phyloP scores from a whole-genome alignment of 805 yeast species.

The Sugiyamaella marilandica region DNA sequence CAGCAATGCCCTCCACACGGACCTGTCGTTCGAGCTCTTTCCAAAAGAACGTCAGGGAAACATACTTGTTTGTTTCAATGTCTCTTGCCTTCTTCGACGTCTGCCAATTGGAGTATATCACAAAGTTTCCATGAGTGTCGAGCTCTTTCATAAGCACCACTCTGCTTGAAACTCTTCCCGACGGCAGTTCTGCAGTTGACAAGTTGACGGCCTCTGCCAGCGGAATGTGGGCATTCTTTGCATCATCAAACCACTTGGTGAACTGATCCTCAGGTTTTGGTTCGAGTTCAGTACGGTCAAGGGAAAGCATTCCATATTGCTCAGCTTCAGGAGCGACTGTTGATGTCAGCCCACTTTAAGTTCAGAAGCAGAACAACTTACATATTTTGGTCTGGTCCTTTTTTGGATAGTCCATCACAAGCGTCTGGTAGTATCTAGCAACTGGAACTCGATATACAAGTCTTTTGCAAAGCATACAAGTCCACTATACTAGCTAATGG shows the following conservation, averaged over 20 bases:
- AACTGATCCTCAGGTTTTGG: slow-evolving; percentile 72
- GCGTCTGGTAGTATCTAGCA: background rate
- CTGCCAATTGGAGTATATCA: slow-evolving; percentile 89
- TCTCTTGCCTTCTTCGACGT: slow-evolving; percentile 78
- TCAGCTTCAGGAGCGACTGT: slow-evolving; percentile 76
- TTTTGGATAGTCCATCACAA: background rate
- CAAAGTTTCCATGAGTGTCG: slow-evolving; percentile 70
- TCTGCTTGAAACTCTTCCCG: slow-evolving; percentile 85
- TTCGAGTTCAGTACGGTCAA: slow-evolving; percentile 50
- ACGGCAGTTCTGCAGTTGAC: slow-evolving; percentile 84
- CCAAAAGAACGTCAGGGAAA: slow-evolving; percentile 89
- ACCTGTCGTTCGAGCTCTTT: slow-evolving; percentile 86
- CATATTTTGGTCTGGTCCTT: background rate
- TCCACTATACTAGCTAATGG: too few species aligned
- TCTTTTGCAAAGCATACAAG: too few species aligned
- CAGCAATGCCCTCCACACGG: slow-evolving; percentile 82
- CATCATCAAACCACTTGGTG: slow-evolving; percentile 79
- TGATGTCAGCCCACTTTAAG: background rate
- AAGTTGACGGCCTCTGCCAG: slow-evolving; percentile 82
- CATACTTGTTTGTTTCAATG: slow-evolving; percentile 65
- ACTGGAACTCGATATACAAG: background rate
- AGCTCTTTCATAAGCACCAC: slow-evolving; percentile 84
- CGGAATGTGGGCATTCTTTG: slow-evolving; percentile 49
- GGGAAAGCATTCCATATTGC: slow-evolving; percentile 69
- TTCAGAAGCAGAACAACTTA: background rate